Base-by-base conservation (phyloP, 495 filamentous ascomycete species). In the Hypoxylon fuscum region DNA sequence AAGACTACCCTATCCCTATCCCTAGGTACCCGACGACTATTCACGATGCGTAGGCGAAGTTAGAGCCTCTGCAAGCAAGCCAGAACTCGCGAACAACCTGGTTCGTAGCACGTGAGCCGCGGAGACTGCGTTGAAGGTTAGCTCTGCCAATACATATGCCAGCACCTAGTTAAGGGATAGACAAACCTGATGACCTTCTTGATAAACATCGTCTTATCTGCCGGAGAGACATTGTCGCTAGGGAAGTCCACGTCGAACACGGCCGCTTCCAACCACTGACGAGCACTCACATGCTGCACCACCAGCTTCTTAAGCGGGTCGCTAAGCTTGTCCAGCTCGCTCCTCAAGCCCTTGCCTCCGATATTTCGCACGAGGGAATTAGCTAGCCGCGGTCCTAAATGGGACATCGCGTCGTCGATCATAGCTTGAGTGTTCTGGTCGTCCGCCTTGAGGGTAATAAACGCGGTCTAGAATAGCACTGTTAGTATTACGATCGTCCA, bases 291-390 rank as follows among this genome's bases (percentile, higher is more conserved):
- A 15, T 92, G 85, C 27, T 84, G 79, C 52, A 85, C 83, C 2
- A 96, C 78, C 2, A 95, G 75, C 62, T 87, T 90, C 74, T 90
- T 90, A 14, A 97, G 80, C 22, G 90, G 90, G 41, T 94, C 90
- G 53, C 81, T 84, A 5, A 96, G 79, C 60, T 80, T 85, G 45
- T 92, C 88, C 0, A 96, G 76, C 64, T 97, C 92, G 49, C 88
- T 91, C 42, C 93, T 81, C 2, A 87, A 82, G 31, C 88, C 92
- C 31, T 83, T 83, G 2, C 93, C 93, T 11, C 88, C 86, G 49
- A 93, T 83, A 62, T 88, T 91, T n/a, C 75, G 75, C 12, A 90
- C 76, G 2, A 94, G 76, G 0, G 84, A 78, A 43, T 83, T 75
- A 35, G 83, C 78, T 18, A 91, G 68, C 11, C 82, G 75, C 0